A percentile compares a stretch with the other conserved stretches of the same genome.
Conservation (phyloP, 257 asterid genomes). For the Lycium ferocissimum region DNA sequence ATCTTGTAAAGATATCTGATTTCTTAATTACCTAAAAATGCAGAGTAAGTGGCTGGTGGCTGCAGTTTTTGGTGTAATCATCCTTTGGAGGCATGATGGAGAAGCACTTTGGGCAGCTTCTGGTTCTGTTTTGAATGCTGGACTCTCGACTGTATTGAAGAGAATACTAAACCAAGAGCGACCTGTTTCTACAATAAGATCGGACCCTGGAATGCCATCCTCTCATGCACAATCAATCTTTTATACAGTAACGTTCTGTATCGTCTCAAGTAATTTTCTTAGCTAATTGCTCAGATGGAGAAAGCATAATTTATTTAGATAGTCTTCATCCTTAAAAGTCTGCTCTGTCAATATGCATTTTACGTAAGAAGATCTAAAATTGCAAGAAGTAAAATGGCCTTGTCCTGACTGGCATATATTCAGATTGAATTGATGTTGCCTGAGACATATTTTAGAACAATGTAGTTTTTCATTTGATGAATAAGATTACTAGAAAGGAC, state of each 20-base stretch:
- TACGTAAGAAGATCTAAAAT: not conserved
- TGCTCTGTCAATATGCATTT: not conserved
- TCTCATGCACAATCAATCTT: constrained; percentile 82
- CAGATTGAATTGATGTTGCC: too few species aligned
- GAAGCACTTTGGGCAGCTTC: constrained; percentile 72
- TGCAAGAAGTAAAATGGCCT: not conserved
- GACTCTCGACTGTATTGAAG: constrained; percentile 61
- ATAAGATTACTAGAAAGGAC: constrained; percentile 1
- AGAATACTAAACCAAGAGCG: constrained; percentile 71
- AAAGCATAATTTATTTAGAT: not conserved
- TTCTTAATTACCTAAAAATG: constrained; percentile 31
- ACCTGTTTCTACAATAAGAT: constrained; percentile 64
- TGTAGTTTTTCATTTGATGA: not conserved
- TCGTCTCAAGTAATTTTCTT: constrained; percentile 58
- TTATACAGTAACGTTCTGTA: constrained; percentile 50
- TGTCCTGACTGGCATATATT: not conserved
- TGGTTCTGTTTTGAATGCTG: constrained; percentile 65
- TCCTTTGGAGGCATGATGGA: constrained; percentile 78
- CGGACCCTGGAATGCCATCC: constrained; percentile 98
- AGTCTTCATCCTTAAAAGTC: not conserved
- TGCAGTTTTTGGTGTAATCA: constrained; percentile 40
- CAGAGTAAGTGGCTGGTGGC: constrained; percentile 89
- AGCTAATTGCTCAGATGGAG: not conserved
- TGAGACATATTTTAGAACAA: too few species aligned
- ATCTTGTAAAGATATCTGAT: not conserved